Evolutionary conservation across 1,139 yeast species (phyloP).

Genomic region (Pichia sp.): DNA sequence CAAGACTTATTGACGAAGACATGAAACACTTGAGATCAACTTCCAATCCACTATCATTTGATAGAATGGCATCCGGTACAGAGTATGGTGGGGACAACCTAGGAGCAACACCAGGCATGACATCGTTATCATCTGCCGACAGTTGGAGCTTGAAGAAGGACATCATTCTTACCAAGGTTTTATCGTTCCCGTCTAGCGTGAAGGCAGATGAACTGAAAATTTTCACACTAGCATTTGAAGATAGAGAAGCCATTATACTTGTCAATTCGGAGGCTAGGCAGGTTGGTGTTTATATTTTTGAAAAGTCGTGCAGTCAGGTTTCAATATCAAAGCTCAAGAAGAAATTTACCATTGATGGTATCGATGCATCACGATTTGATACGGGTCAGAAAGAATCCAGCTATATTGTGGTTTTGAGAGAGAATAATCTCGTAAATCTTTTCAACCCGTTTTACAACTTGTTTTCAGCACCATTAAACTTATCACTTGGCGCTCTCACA

Average conservation of each 20-base stretch:
- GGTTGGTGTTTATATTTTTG: slow-evolving; percentile 46
- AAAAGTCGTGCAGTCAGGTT: slow-evolving; percentile 30
- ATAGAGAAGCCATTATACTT: slow-evolving; percentile 55
- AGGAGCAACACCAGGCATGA: slow-evolving; percentile 7
- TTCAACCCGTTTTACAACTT: slow-evolving; percentile 63
- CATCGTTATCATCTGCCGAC: slow-evolving; percentile 14
- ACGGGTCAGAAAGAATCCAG: slow-evolving; percentile 33
- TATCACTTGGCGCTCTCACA: slow-evolving; percentile 17
- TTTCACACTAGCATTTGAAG: slow-evolving; percentile 39
- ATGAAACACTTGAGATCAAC: slow-evolving; percentile 45
- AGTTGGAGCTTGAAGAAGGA: slow-evolving; percentile 45
- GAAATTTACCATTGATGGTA: slow-evolving; percentile 32
- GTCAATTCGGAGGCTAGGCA: slow-evolving; percentile 29
- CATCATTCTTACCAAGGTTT: slow-evolving; percentile 57
- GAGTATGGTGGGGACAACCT: slow-evolving; percentile 22
- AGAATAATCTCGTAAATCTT: slow-evolving; percentile 33
- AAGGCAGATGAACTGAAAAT: slow-evolving; percentile 34
- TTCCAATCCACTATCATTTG: slow-evolving; percentile 52
- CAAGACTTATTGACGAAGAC: slow-evolving; percentile 34
- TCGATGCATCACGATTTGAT: slow-evolving; percentile 38
- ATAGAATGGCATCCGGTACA: slow-evolving; percentile 48
- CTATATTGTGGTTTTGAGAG: slow-evolving; percentile 27
- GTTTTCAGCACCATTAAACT: slow-evolving; percentile 36
- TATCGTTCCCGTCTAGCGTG: slow-evolving; percentile 32
- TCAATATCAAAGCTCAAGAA: slow-evolving; percentile 31